Evolutionary conservation across 805 yeast species (phyloP).

Genomic region (Kazachstania viticola): DNA sequence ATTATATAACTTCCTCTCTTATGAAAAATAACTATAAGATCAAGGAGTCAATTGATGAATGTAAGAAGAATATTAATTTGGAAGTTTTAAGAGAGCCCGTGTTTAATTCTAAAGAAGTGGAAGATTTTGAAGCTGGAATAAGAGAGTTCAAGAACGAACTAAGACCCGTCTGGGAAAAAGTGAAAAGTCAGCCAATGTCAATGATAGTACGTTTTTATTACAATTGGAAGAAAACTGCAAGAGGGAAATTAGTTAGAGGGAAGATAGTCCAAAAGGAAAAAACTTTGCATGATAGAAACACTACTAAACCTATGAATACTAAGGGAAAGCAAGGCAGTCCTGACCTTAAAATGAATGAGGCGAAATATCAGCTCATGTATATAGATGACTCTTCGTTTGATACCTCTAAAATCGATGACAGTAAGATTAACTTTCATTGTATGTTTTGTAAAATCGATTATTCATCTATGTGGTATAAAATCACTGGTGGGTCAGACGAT

Average conservation of each 20-base stretch:
- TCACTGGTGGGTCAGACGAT: constrained; percentile 25
- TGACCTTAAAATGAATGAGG: constrained; percentile 1
- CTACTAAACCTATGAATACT: neutral
- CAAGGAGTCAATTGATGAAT: constrained; percentile 34
- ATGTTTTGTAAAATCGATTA: constrained; percentile 48
- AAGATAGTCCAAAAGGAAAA: constrained; percentile 61
- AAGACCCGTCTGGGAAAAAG: constrained; percentile 57
- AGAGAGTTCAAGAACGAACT: constrained; percentile 65
- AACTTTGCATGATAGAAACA: constrained; percentile 2
- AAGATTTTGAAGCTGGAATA: constrained; percentile 65
- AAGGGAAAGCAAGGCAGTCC: neutral
- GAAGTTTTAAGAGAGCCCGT: constrained; percentile 66
- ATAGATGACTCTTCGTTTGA: constrained; percentile 53
- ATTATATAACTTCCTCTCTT: constrained; percentile 49
- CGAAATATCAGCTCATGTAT: constrained; percentile 19
- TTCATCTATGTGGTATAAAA: constrained; percentile 28
- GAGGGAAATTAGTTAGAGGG: constrained; percentile 75
- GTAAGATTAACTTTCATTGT: constrained; percentile 42
- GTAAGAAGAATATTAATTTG: constrained; percentile 41
- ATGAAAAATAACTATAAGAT: constrained; percentile 42
- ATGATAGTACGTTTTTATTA: constrained; percentile 83
- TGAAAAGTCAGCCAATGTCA: constrained; percentile 60
- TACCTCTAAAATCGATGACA: constrained; percentile 33
- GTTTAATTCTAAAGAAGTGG: constrained; percentile 49
- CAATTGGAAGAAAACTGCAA: constrained; percentile 78